A percentile compares a stretch with the other conserved stretches of the same genome.
phyloP scores from a whole-genome alignment of 371 early-diverging fungal genomes.

The Umbelopsis sp. region DNA sequence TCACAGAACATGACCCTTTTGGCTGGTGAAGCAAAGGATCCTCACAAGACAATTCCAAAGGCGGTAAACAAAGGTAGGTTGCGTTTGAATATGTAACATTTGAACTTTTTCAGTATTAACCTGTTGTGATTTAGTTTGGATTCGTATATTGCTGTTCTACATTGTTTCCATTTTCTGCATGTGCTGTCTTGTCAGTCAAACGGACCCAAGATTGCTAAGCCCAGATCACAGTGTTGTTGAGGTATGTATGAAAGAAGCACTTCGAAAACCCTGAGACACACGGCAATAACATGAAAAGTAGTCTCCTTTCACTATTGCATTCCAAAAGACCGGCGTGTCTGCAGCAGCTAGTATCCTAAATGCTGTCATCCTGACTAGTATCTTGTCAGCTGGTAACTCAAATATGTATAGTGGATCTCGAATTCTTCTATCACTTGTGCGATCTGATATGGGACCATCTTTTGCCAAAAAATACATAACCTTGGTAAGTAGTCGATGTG shows the following conservation, averaged over 20 bases:
- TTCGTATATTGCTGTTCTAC: constrained; percentile 19
- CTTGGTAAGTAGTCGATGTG: neutral
- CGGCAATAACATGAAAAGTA: neutral
- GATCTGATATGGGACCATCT: constrained; percentile 16
- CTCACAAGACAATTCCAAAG: constrained; percentile 19
- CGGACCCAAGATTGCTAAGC: constrained; percentile 11
- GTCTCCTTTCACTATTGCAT: constrained; percentile 18
- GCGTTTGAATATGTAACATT: neutral
- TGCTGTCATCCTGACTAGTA: constrained; percentile 18
- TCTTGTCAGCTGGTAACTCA: constrained; percentile 15
- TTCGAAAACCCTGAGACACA: neutral
- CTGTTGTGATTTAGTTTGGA: constrained; percentile 13
- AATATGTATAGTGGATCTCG: constrained; percentile 21
- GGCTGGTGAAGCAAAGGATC: constrained; percentile 21
- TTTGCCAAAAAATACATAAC: constrained; percentile 21
- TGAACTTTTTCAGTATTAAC: neutral
- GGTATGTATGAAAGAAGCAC: neutral
- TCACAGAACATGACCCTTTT: constrained; percentile 18
- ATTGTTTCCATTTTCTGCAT: constrained; percentile 17
- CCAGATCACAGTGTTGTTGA: constrained; percentile 5
- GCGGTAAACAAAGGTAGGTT: constrained; percentile 18
- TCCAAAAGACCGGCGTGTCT: constrained; percentile 8
- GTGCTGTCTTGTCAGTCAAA: constrained; percentile 19
- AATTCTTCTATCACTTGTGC: constrained; percentile 15
- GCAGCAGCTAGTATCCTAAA: constrained; percentile 18